Evolutionary conservation across 352 stramenopile species (phyloP).

Genomic region (Phytophthora fragariaefolia): DNA sequence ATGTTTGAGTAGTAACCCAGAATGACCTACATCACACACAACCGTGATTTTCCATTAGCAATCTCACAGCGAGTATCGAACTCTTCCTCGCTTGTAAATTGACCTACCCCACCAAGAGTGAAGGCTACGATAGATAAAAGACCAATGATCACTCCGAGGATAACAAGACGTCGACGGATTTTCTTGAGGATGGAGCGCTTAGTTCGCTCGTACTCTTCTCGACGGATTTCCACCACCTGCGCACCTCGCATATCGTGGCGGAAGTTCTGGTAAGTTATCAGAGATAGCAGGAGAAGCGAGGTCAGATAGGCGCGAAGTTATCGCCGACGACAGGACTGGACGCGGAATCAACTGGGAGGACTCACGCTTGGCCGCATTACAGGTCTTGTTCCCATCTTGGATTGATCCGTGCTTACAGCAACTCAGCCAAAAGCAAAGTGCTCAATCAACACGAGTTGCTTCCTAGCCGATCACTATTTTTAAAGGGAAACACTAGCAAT

Average conservation of each 20-base stretch:
- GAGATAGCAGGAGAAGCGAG: no score
- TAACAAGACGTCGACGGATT: constrained; percentile 69
- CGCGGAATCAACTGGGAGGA: no score
- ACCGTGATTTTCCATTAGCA: neutral
- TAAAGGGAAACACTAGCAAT: constrained; percentile 30
- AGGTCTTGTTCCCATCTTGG: constrained; percentile 42
- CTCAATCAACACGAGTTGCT: neutral
- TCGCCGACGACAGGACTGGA: no score
- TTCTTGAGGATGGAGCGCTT: constrained; percentile 79
- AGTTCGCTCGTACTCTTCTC: constrained; percentile 75
- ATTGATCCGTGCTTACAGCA: neutral
- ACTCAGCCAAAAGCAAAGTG: constrained; percentile 6
- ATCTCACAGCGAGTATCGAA: neutral
- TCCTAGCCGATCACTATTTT: constrained; percentile 27
- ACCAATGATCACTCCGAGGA: constrained; percentile 61
- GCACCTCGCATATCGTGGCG: constrained; percentile 63
- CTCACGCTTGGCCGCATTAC: constrained; percentile 71
- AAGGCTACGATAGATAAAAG: constrained; percentile 54
- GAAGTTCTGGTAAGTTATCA: constrained; percentile 62
- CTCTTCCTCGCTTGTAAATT: neutral
- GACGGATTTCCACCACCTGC: constrained; percentile 74
- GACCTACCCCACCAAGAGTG: constrained; percentile 58
- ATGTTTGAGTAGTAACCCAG: constrained; percentile 50
- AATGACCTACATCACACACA: constrained; percentile 46
- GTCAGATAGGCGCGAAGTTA: no score